A percentile compares a stretch with the other conserved stretches of the same genome.
phyloP scores from a whole-genome alignment of 2,329 filamentous ascomycete genomes.

The Scedosporium aurantiacum region DNA sequence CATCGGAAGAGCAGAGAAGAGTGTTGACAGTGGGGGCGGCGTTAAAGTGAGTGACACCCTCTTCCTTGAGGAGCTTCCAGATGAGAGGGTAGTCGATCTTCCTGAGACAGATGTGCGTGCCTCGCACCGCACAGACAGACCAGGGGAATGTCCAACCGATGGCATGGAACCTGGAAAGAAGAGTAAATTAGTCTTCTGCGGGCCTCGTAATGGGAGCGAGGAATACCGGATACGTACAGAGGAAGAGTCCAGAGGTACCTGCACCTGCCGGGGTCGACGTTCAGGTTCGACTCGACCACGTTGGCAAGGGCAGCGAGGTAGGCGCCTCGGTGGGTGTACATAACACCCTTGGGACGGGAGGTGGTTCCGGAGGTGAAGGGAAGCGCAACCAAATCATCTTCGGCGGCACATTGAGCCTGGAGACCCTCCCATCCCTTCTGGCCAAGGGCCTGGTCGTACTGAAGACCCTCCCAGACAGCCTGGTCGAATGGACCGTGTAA shows the following conservation, averaged over 20 bases:
- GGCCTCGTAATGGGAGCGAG: not conserved
- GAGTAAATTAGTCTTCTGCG: not conserved
- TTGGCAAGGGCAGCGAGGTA: conserved; percentile 82
- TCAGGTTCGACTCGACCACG: conserved; percentile 78
- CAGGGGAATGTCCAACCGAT: conserved; percentile 82
- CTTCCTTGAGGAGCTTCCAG: conserved; percentile 77
- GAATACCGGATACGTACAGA: conserved; percentile 49
- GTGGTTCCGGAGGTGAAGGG: conserved; percentile 94
- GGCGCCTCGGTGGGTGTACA: conserved; percentile 78
- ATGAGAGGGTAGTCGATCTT: conserved; percentile 94
- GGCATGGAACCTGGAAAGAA: conserved; percentile 44
- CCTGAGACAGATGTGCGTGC: conserved; percentile 88
- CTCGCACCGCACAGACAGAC: conserved; percentile 83
- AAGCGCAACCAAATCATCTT: conserved; percentile 74
- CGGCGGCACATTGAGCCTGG: conserved; percentile 56
- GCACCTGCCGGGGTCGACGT: conserved; percentile 56
- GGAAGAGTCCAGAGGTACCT: conserved; percentile 87
- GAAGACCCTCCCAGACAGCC: conserved; percentile 69
- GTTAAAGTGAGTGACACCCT: conserved; percentile 88
- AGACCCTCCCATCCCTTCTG: conserved; percentile 66
- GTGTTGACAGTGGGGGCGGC: conserved; percentile 96
- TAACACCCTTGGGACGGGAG: conserved; percentile 80
- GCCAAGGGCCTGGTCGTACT: conserved; percentile 56
- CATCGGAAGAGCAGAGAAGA: conserved; percentile 67
- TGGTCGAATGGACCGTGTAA: conserved; percentile 72